Conservation (phyloP, 176 grass and related monocot genomes). For the Oryza punctata region DNA sequence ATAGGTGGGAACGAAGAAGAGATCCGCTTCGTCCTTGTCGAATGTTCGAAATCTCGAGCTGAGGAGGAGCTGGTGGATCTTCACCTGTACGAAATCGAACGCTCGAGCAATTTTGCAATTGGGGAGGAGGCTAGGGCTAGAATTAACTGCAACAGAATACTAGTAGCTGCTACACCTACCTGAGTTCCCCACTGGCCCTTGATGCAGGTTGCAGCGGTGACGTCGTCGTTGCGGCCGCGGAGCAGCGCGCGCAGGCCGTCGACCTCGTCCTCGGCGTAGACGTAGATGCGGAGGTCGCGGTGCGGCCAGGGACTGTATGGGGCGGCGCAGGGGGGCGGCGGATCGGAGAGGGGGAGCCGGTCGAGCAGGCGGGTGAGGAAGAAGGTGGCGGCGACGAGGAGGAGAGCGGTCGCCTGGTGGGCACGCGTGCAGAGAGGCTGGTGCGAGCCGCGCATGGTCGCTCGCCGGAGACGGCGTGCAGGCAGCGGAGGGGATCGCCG, state of each 20-base stretch:
- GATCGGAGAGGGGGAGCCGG: conserved; percentile 37
- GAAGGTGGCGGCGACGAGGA: conserved; percentile 68
- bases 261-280: conserved; percentile 79
- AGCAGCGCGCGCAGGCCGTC: conserved; percentile 73
- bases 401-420: conserved; percentile 65
- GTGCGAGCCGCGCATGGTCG: conserved; percentile 20
- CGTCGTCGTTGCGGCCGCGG: conserved; percentile 53
- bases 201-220: conserved; percentile 66
- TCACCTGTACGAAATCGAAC: conserved; percentile 54
- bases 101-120: neutral
- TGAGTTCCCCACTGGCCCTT: conserved; percentile 99
- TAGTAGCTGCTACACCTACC: conserved; percentile 30
- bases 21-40: conserved; percentile 78
- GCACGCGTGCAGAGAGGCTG: conserved; percentile 45
- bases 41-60: conserved; percentile 73
- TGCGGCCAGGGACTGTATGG: conserved; percentile 16
- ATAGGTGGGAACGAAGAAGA: conserved; percentile 92
- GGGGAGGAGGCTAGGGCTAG: neutral
- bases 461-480: neutral
- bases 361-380: conserved; percentile 75
- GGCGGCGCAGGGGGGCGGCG: neutral
- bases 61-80: conserved; percentile 89
- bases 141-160: neutral
- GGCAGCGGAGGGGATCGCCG: neutral
- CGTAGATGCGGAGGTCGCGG: conserved; percentile 68